A percentile compares a stretch with the other conserved stretches of the same genome.
Evolutionary conservation across 257 asterid genomes (phyloP).

Genomic region (Solanum infundibuliforme): DNA sequence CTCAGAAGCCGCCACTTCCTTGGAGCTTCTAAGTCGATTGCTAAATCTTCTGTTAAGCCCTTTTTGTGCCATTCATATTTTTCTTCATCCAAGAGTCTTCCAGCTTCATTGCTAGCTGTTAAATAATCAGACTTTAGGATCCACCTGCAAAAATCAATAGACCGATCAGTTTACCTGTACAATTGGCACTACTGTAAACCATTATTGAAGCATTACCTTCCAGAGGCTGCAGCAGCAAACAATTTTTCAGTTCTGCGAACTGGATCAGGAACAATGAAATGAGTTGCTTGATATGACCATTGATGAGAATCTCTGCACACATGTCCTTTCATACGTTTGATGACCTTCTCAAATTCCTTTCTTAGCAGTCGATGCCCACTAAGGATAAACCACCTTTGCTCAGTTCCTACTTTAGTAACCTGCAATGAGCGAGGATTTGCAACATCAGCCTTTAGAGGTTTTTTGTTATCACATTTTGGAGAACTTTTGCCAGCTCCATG

Average conservation of each 20-base stretch:
- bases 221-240: constrained; percentile 95
- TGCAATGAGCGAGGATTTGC: constrained; percentile 1
- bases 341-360: constrained; percentile 76
- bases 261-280: constrained; percentile 69
- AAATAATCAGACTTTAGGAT: constrained; percentile 79
- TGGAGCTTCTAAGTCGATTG: constrained; percentile 90
- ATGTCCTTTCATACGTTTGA: constrained; percentile 56
- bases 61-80: constrained; percentile 79
- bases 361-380: constrained; percentile 78
- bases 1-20: constrained; percentile 81
- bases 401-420: constrained; percentile 12
- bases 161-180: neutral
- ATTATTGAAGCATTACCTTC: constrained; percentile 45
- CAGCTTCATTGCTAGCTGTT: constrained; percentile 70
- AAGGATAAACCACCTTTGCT: constrained; percentile 57
- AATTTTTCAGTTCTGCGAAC: constrained; percentile 79
- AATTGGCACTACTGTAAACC: neutral
- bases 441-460: constrained; percentile 7
- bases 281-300: constrained; percentile 82
- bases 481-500: constrained; percentile 8
- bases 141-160: constrained; percentile 59
- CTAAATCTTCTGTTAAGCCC: constrained; percentile 79
- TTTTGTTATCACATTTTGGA: constrained; percentile 4
- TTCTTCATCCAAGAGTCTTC: constrained; percentile 58
- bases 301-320: constrained; percentile 82